Evolutionary conservation across 768 basidiomycete species (phyloP), one percentile per base, ranked within the genome.

Genomic region (Termitomyces heimii): DNA sequence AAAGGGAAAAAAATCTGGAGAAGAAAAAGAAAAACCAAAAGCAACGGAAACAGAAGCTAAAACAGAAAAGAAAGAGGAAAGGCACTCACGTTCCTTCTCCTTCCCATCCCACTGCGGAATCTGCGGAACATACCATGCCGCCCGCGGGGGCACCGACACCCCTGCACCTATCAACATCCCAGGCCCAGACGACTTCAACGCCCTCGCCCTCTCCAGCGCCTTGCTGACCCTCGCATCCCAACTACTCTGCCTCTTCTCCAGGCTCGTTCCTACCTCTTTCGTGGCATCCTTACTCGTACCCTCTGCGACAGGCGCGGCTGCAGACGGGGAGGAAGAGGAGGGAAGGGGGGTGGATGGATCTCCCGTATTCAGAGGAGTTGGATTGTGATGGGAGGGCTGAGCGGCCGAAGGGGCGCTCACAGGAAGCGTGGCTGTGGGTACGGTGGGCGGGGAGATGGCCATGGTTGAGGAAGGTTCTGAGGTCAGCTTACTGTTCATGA

Each of bases 211-310:
- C 55, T 60, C 55, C 2, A 60, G 32, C 34, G 59, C 59, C 59
- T 49, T 60, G 44, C 53, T 61, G 6, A 61, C 56, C 44, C 60
- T 46, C 48, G 44, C 49, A 32, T 61, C 56, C 60, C 60, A 61
- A 45, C 50, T 58, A 24, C 44, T 54, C 44, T 52, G 43, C 10
- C 20, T 35, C 18, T 54, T 48, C n/a, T 29, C 57, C 3, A 6
- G 4, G 6, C 45, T 29, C n/a, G n/a, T 24, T 35, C 46, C 34
- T 39, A 28, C 56, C 28, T 56, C 42, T 22, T 20, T 14, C 4
- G 14, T 12, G 2, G 5, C 29, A 18, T 20, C 12, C n/a, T 31
- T 22, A 22, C 32, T 49, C 22, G 22, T 2, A 49, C 22, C 22
- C 14, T 22, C 32, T 1, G 22, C 10, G 16, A 45, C 12, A 45